phyloP scores from a whole-genome alignment of 2,329 filamentous ascomycete species.

The Aspergillus texensis region DNA sequence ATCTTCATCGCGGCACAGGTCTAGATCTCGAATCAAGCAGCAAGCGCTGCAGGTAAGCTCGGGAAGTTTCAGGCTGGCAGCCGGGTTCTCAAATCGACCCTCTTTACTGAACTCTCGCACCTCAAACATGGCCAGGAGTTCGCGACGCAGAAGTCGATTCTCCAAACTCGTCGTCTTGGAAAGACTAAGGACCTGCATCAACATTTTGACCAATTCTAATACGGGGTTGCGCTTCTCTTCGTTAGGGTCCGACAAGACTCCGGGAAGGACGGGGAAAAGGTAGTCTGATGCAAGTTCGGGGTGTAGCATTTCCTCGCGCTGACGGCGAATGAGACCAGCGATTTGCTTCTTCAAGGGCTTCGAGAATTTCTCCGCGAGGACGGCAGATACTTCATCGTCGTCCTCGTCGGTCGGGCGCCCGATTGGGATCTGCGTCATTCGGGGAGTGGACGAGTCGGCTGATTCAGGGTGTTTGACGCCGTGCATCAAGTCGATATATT shows the following conservation, averaged over 20 bases:
- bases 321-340: conserved; percentile 74
- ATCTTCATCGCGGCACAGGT: conserved; percentile 87
- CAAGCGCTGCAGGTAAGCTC: conserved; percentile 88
- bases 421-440: conserved; percentile 64
- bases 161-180: conserved; percentile 91
- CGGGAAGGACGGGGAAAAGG: conserved; percentile 74
- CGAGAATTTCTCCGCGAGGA: conserved; percentile 81
- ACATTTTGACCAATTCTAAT: conserved; percentile 85
- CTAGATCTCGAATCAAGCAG: conserved; percentile 83
- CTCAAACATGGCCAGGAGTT: conserved; percentile 86
- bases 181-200: conserved; percentile 89
- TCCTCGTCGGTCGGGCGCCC: conserved; percentile 62
- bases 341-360: conserved; percentile 91
- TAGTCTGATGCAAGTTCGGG: conserved; percentile 87
- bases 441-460: conserved; percentile 60
- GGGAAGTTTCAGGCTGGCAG: conserved; percentile 69
- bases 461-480: conserved; percentile 72
- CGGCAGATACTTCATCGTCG: conserved; percentile 61
- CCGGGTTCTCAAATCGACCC: conserved; percentile 86
- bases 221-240: conserved; percentile 73
- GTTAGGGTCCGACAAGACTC: conserved; percentile 45
- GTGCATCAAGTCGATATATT: conserved; percentile 96
- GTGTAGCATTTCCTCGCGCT: conserved; percentile 86
- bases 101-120: conserved; percentile 90
- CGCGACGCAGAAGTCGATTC: conserved; percentile 83